phyloP scores from a whole-genome alignment of 2,329 filamentous ascomycete species.

The Monosporascus sp. region DNA sequence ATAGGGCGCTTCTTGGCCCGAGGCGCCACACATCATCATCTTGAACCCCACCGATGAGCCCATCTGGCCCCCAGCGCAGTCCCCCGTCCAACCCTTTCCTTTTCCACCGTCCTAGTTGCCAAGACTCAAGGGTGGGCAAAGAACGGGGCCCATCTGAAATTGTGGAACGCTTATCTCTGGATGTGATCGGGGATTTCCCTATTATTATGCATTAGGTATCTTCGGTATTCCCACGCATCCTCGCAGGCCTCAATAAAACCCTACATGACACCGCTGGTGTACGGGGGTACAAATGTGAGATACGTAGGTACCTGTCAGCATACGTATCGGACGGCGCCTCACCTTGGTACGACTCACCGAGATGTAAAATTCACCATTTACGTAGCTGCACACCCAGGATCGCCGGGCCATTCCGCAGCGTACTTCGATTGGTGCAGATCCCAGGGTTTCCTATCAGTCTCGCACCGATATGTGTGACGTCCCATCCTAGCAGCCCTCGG shows the following conservation, averaged over 20 bases:
- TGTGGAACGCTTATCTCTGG: neutral
- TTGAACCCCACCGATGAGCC: neutral
- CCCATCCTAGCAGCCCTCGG: no score
- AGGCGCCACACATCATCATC: neutral
- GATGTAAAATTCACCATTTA: neutral
- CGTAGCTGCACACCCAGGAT: neutral
- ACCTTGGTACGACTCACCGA: neutral
- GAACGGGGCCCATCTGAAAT: neutral
- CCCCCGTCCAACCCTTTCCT: neutral
- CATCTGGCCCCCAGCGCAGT: neutral
- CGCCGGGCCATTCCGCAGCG: neutral
- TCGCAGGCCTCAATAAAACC: neutral
- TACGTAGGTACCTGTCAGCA: neutral
- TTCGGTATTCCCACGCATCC: neutral
- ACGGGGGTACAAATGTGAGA: neutral
- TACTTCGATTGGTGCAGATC: neutral
- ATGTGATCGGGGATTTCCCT: neutral
- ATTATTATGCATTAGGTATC: neutral
- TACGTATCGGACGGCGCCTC: neutral
- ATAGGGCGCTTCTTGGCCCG: neutral
- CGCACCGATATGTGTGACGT: no score
- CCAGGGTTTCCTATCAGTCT: neutral
- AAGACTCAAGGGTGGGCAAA: neutral
- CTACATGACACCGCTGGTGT: neutral
- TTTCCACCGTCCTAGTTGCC: neutral